phyloP scores from a whole-genome alignment of 2,329 filamentous ascomycete genomes.

The Corynespora cassiicola region DNA sequence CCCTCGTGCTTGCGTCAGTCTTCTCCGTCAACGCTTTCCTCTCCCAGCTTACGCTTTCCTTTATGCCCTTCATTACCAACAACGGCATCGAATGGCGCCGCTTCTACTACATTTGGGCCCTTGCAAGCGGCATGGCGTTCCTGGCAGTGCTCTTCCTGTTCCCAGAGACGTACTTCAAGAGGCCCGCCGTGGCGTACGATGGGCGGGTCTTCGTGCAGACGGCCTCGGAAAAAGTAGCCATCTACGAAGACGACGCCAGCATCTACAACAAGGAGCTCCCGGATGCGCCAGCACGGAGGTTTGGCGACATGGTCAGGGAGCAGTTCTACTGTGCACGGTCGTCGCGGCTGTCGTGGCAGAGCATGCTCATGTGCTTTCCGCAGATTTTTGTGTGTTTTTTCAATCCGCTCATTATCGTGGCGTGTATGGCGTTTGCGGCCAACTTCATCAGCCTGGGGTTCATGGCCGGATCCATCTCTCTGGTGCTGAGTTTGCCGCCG shows the following conservation, averaged over 20 bases:
- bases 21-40: conserved; percentile 39
- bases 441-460: conserved; percentile 40
- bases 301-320: too few relatives aligned
- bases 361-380: conserved; percentile 27
- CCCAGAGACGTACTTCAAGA: conserved; percentile 51
- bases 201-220: conserved; percentile 48
- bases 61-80: conserved; percentile 34
- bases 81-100: conserved; percentile 37
- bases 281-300: too few relatives aligned
- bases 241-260: conserved; percentile 48
- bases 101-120: conserved; percentile 41
- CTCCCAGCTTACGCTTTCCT: conserved; percentile 28
- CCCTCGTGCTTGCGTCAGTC: conserved; percentile 39
- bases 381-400: conserved; percentile 34
- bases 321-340: too few relatives aligned
- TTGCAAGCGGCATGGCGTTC: conserved; percentile 29
- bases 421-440: conserved; percentile 27
- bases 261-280: too few relatives aligned
- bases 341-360: too few relatives aligned
- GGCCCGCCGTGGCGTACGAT: conserved; percentile 50
- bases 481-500: conserved; percentile 22
- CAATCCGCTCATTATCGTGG: conserved; percentile 42
- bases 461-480: conserved; percentile 32
- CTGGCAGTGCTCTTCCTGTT: conserved; percentile 37
- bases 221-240: conserved; percentile 46